Conservation (phyloP, 352 stramenopile genomes). For the Phytophthora melonis region DNA sequence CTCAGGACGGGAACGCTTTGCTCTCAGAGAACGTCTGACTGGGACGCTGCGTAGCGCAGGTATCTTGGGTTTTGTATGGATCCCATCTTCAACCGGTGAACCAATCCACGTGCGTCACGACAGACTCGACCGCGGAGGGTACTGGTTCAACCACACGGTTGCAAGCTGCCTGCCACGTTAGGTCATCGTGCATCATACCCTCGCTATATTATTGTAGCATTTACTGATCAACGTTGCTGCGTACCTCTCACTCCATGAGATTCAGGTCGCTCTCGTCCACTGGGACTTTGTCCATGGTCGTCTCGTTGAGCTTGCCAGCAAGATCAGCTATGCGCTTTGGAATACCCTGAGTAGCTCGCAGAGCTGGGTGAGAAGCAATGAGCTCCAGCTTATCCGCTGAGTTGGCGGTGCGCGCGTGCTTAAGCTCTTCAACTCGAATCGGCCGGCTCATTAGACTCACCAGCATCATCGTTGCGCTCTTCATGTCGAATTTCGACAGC, state of each 20-base stretch:
- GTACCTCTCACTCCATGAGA: constrained; percentile 42
- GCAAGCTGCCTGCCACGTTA: background rate
- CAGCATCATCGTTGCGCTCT: constrained; percentile 79
- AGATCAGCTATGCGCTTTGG: constrained; percentile 79
- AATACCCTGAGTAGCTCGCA: constrained; percentile 68
- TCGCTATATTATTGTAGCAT: constrained; percentile 29
- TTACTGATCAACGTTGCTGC: constrained; percentile 5
- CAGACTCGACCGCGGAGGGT: background rate
- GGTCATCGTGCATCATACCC: background rate
- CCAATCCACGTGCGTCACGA: background rate
- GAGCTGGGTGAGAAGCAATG: constrained; percentile 73
- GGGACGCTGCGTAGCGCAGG: constrained; percentile 3
- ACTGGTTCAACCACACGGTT: no score
- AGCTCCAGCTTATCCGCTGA: constrained; percentile 77
- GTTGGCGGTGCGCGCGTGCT: constrained; percentile 37
- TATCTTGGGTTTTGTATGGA: background rate
- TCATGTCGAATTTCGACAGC: constrained; percentile 72
- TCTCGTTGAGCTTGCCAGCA: constrained; percentile 71
- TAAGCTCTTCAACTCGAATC: constrained; percentile 76
- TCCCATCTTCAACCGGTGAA: background rate
- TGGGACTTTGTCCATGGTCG: constrained; percentile 71
- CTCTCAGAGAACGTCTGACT: background rate
- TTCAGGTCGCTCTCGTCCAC: constrained; percentile 47
- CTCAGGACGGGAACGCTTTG: background rate
- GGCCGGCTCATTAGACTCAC: constrained; percentile 78